Evolutionary conservation across 2,329 filamentous ascomycete genomes (phyloP).

Genomic region (Ophiognomonia clavigignenti-juglandacearum): DNA sequence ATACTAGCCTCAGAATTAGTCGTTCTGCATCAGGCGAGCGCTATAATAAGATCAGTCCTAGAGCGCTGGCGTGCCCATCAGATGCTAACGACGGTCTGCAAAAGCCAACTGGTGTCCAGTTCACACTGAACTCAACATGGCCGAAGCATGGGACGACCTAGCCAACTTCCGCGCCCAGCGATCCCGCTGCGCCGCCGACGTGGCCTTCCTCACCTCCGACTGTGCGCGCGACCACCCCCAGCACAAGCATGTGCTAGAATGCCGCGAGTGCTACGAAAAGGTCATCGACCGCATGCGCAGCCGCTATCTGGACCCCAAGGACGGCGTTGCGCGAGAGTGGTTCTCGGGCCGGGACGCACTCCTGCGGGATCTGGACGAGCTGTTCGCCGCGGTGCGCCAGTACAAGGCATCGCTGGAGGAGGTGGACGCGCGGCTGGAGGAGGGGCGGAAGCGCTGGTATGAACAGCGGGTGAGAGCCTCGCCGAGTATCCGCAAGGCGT

Average conservation of each 20-base stretch:
- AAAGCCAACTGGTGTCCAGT: no score
- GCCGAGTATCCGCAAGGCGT: conserved; percentile 19
- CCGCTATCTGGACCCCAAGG: conserved; percentile 29
- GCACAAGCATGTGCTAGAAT: conserved; percentile 39
- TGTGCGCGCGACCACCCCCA: conserved; percentile 37
- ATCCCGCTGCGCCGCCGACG: conserved; percentile 33
- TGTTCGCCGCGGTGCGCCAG: conserved; percentile 44
- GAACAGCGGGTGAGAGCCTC: conserved; percentile 25
- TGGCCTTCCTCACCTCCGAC: conserved; percentile 36
- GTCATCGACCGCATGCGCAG: conserved; percentile 41
- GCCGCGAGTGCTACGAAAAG: conserved; percentile 42
- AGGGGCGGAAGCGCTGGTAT: conserved; percentile 51
- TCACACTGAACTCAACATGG: no score
- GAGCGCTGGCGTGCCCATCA: no score
- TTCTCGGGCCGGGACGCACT: conserved; percentile 45
- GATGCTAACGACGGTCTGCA: no score
- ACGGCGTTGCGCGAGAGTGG: conserved; percentile 38
- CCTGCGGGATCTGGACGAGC: conserved; percentile 41
- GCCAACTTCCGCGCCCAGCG: conserved; percentile 10
- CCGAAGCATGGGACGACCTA: conserved; percentile 2
- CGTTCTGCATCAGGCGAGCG: no score
- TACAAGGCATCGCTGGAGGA: conserved; percentile 36
- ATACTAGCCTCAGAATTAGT: no score
- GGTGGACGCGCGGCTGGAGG: conserved; percentile 45
- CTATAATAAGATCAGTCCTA: no score